phyloP scores from a whole-genome alignment of 169 alveolate genomes.

The Cryptosporidium sp. region DNA sequence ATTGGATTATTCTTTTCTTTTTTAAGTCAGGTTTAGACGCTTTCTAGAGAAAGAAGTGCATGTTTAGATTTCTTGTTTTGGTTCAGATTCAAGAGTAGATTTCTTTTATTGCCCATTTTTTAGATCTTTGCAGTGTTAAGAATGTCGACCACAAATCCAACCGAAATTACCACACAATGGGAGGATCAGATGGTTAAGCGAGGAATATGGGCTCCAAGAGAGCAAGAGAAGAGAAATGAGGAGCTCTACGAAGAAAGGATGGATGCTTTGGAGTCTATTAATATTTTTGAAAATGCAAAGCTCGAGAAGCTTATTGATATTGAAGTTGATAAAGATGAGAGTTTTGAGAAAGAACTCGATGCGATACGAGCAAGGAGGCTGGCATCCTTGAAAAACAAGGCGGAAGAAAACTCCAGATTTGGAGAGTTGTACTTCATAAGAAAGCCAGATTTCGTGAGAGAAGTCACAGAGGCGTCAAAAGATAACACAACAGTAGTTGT shows the following conservation, averaged over 20 bases:
- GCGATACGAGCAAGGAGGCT: constrained; percentile 44
- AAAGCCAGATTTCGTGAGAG: constrained; percentile 75
- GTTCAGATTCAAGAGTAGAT: background rate
- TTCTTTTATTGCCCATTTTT: background rate
- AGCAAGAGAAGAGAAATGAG: constrained; percentile 85
- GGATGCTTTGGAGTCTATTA: constrained; percentile 67
- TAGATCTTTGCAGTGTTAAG: background rate
- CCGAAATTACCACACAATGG: constrained; percentile 90
- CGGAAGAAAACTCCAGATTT: constrained; percentile 67
- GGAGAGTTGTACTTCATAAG: constrained; percentile 78
- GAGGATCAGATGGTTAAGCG: constrained; percentile 89
- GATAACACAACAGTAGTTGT: constrained; percentile 80
- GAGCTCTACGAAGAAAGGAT: constrained; percentile 76
- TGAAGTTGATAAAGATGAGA: constrained; percentile 76
- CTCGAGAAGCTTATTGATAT: constrained; percentile 63
- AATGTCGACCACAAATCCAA: constrained; percentile 92
- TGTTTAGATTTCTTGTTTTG: background rate
- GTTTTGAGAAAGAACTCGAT: constrained; percentile 48
- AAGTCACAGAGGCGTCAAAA: constrained; percentile 78
- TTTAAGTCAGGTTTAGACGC: background rate
- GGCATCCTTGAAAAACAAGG: constrained; percentile 73
- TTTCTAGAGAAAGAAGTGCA: background rate
- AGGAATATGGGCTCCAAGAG: constrained; percentile 88
- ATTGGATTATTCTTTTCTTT: background rate
- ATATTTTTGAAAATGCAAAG: constrained; percentile 74